Conservation (phyloP, 1,284 basidiomycete species). For the Fomitiporia mediterranea region DNA sequence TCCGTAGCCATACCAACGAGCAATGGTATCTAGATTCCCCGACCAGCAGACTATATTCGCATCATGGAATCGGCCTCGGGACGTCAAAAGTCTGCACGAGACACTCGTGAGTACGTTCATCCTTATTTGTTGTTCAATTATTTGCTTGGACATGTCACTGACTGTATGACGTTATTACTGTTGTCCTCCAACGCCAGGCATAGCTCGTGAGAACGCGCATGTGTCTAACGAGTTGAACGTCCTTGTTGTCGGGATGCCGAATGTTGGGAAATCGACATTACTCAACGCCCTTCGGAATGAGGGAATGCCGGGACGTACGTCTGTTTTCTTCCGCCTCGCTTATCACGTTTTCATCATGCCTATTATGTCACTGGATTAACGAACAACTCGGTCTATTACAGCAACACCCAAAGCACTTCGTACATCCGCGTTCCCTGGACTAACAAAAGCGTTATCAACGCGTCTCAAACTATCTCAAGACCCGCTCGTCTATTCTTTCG, state of each 20-base stretch:
- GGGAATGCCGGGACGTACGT: constrained; percentile 82
- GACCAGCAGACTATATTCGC: constrained; percentile 64
- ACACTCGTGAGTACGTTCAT: constrained; percentile 65
- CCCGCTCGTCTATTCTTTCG: constrained; percentile 89
- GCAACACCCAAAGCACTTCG: constrained; percentile 80
- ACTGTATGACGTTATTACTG: constrained; percentile 4
- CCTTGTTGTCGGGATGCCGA: constrained; percentile 95
- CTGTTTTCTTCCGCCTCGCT: constrained; percentile 6
- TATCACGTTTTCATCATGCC: background rate
- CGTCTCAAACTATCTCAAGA: constrained; percentile 75
- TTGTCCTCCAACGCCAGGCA: constrained; percentile 40
- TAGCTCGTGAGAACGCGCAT: constrained; percentile 64
- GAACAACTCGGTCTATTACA: constrained; percentile 23
- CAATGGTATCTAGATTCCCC: constrained; percentile 63
- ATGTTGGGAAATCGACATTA: constrained; percentile 95
- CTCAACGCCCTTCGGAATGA: constrained; percentile 88
- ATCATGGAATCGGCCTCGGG: constrained; percentile 60
- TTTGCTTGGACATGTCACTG: background rate
- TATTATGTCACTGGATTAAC: constrained; percentile 17
- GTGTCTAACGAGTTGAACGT: constrained; percentile 72
- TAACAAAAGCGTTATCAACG: constrained; percentile 81
- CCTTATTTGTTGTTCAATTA: constrained; percentile 1
- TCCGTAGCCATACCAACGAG: constrained; percentile 60
- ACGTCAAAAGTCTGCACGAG: constrained; percentile 58
- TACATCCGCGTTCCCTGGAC: constrained; percentile 86